A percentile compares a stretch with the other conserved stretches of the same genome.
These are phyloP conservation scores for Chrysanthemum lavandulifolium DNA, from an alignment of 129 eudicot species.

Conservation along the genomic window DNA sequence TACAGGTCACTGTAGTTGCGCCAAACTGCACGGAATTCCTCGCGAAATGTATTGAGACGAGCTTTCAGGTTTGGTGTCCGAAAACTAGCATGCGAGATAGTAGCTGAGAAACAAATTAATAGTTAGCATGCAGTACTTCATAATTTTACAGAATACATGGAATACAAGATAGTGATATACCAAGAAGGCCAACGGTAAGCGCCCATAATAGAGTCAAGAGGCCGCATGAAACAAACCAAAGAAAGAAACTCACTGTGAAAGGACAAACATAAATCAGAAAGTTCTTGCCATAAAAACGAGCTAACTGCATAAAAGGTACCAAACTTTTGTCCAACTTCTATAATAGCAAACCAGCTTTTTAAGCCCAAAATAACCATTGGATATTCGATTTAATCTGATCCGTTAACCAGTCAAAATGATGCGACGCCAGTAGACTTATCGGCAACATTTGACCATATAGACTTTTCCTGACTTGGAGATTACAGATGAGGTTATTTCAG, in stretches of 20 bases:
- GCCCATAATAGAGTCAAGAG: conserved; percentile 78
- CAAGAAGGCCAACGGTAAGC: conserved; percentile 62
- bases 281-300: not conserved
- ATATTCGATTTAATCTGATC: too few relatives aligned
- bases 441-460: too few relatives aligned
- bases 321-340: too few relatives aligned
- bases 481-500: too few relatives aligned
- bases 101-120: conserved; percentile 47
- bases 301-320: too few relatives aligned
- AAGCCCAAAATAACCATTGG: too few relatives aligned
- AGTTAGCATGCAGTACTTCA: conserved; percentile 16
- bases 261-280: conserved; percentile 7
- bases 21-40: conserved; percentile 99
- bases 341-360: too few relatives aligned
- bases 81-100: conserved; percentile 83
- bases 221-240: conserved; percentile 92
- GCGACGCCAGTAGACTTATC: too few relatives aligned
- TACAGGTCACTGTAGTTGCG: conserved; percentile 94
- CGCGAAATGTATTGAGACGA: conserved; percentile 93
- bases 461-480: too few relatives aligned
- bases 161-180: conserved; percentile 36
- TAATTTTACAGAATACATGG: not conserved
- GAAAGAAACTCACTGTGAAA: conserved; percentile 69
- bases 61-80: conserved; percentile 97
- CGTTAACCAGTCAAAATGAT: too few relatives aligned